Percentiles rank a stretch among this genome's conserved stretches.
Conservation (phyloP, 495 filamentous ascomycete species). For the Elasticomyces elasticus region DNA sequence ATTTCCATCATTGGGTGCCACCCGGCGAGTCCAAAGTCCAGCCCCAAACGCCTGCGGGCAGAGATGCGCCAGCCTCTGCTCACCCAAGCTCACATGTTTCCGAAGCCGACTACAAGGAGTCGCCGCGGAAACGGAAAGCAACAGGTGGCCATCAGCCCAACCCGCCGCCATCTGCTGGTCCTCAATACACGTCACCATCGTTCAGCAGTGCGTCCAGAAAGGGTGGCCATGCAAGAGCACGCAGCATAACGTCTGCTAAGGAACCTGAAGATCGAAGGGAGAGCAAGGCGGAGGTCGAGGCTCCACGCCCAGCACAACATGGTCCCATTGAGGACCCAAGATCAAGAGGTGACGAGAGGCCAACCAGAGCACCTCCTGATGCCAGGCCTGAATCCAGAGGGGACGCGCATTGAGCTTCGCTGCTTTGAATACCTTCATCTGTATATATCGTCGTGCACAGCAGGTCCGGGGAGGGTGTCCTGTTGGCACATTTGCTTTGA, state of each 20-base stretch:
- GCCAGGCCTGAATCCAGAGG: neutral
- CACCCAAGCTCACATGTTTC: conserved; percentile 40
- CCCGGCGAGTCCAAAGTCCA: conserved; percentile 40
- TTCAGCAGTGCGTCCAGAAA: conserved; percentile 34
- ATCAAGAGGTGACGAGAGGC: neutral
- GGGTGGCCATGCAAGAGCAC: conserved; percentile 4
- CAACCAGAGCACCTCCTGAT: neutral
- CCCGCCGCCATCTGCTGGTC: conserved; percentile 40
- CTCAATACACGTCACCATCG: conserved; percentile 35
- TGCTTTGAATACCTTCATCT: neutral
- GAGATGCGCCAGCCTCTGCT: conserved; percentile 50
- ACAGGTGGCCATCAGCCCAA: conserved; percentile 50
- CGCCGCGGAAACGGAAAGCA: conserved; percentile 66
- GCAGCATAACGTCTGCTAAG: conserved; percentile 11
- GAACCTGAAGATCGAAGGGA: conserved; percentile 10
- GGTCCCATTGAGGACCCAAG: conserved; percentile 4
- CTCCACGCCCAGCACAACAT: neutral
- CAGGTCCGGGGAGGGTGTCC: neutral
- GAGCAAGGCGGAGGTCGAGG: conserved; percentile 9
- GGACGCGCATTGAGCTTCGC: neutral
- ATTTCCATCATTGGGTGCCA: conserved; percentile 88
- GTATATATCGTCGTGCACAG: neutral
- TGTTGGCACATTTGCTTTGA: neutral
- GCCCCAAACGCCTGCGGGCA: conserved; percentile 43
- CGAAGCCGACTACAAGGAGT: conserved; percentile 45